Base-by-base conservation (phyloP, 208 protist genomes). In the Leishmania braziliensis region DNA sequence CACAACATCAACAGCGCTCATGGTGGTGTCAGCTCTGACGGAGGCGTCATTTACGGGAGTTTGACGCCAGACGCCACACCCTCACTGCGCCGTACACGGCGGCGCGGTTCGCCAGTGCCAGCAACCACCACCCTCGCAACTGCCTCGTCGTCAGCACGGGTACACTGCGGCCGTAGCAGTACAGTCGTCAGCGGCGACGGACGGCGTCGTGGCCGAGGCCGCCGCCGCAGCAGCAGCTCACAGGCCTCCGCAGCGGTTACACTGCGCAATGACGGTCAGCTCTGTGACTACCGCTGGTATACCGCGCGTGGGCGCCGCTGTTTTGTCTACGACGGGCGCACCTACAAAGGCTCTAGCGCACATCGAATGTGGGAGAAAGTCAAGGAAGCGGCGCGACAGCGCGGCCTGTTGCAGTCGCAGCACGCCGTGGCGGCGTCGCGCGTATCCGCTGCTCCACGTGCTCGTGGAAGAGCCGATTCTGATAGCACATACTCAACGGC, bases 311-410 rank as follows among this genome's bases (percentile, higher is more conserved):
- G 91, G 8, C 90, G 89, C 20, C 92, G 94, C 26, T 81, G 83
- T 43, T 83, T 96, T 60, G 88, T 95, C n/a, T 95, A 95, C 85
- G 80, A 90, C 68, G 88, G 90, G 14, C 72, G 56, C 16, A 93
- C 86, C 16, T 96, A 93, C 82, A 91, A 84, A 43, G 94, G 94
- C 23, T 83, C 46, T 14, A 69, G 62, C 23, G 94, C 92, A 33
- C 92, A 96, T 84, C 56, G 78, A 26, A 79, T 96, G 84, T 97
- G 94, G 94, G 80, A 79, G 39, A 80, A 92, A 72, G 84, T 97
- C 58, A 93, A 93, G 79, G 54, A 56, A 33, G 71, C 63, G 20
- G 65, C 48, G 14, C 71, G 60, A 8, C 12, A 65, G 18, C 68
- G 69, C 0, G 53, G 14, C 3, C 48, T 66, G 12, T 18, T 9